phyloP scores from a whole-genome alignment of 768 basidiomycete species.

The Lactarius sp. region DNA sequence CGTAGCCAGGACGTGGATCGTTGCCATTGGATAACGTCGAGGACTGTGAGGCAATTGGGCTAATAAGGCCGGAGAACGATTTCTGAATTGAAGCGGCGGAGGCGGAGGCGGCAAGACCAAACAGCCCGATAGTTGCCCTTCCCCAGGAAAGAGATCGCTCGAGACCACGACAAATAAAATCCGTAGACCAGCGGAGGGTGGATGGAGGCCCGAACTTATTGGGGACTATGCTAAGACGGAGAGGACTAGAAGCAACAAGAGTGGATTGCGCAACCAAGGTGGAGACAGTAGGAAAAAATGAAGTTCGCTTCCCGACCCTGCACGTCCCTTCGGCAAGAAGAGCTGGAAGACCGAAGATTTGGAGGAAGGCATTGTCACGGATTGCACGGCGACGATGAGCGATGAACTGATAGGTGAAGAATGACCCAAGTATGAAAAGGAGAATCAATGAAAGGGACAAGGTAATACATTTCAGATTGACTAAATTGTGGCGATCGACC shows the following conservation, averaged over 20 bases:
- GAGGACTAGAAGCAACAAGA: slow-evolving; percentile 17
- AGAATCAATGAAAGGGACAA: slow-evolving; percentile 2
- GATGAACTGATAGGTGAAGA: slow-evolving; percentile 1
- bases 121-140: background rate
- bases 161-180: slow-evolving; percentile 2
- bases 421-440: background rate
- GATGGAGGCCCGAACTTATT: background rate
- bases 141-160: slow-evolving; percentile 3
- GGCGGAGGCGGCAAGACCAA: background rate
- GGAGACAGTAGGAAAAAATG: slow-evolving; percentile 11
- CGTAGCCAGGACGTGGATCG: background rate
- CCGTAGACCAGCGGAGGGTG: background rate
- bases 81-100: background rate
- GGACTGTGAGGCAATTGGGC: background rate
- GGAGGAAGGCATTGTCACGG: background rate
- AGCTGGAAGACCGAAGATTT: background rate
- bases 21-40: background rate
- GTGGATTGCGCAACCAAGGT: slow-evolving; percentile 12
- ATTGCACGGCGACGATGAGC: background rate
- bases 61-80: background rate
- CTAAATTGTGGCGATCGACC: background rate
- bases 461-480: background rate
- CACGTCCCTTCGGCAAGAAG: background rate
- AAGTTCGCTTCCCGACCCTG: background rate
- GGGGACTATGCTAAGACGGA: slow-evolving; percentile 3